Evolutionary conservation across 805 yeast species (phyloP), one percentile per base, ranked within the genome.

Genomic region (Candida krabiensis): DNA sequence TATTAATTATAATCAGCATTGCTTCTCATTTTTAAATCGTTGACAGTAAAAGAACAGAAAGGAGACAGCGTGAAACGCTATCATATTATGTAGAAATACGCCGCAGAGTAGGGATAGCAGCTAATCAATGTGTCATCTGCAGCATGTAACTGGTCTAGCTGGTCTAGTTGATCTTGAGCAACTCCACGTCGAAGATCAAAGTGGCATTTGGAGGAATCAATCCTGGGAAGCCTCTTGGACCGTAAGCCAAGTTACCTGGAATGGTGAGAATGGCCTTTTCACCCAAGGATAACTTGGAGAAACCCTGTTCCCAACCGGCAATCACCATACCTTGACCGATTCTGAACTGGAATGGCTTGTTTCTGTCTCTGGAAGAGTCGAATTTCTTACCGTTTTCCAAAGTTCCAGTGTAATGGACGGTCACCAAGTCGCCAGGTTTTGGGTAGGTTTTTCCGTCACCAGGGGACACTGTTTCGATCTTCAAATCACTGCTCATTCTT

Each of bases 321-420:
- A 91, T 91, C 52, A 91, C 97, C 70, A 85, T 95, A 50, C 97
- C 96, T 51, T 86, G 95, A 66, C 98, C 97, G 61, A 91, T 87
- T 68, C 73, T 70, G 66, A 95, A 85, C 66, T 87, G 91, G 82
- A 91, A 91, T 51, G 98, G 96, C 66, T 84, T 80, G 60, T 93
- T 93, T 71, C 97, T 83, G 75, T 88, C 96, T 55, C 89, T 77
- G 40, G 97, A 89, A 37, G 96, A 87, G 67, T 91, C 98, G 63
- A 91, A 91, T 70, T 87, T 87, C 73, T 86, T 88, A 58, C 98
- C 98, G 67, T 86, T 86, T 67, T 87, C 95, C 61, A 91, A 77
- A 41, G 96, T 89, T 56, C 98, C 98, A 37, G 86, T 84, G 79
- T 91, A 91, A 72, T 91, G 97, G 61, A 91, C 91, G 49, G 96